Base-by-base conservation (phyloP, 805 yeast species). In the Cyberlindnera americana region DNA sequence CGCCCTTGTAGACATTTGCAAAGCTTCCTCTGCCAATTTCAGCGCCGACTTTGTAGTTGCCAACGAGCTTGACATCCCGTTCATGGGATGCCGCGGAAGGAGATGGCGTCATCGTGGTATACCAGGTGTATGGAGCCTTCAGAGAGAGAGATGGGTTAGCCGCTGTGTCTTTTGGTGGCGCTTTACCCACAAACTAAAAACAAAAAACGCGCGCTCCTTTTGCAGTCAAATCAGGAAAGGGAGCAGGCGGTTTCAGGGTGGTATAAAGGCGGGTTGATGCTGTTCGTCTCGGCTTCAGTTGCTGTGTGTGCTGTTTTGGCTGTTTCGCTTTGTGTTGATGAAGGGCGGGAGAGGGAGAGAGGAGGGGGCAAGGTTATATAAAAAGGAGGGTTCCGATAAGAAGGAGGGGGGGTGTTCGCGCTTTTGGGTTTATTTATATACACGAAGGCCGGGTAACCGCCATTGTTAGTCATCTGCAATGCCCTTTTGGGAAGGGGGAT, bases 1-100 rank as follows among this genome's bases (percentile, higher is more conserved):
- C 70, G 37, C 96, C 96, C 63, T 87, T 89, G 68, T 85, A 91
- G 19, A 93, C 99, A 46, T 82, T 83, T 53, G 99, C 99, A 67
- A 93, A 93, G 8, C 95, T 85, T 24, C 99, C 99, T 53, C 85
- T 80, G 18, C 99, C 99, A 38, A 93, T 91, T 60, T 89, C 95
- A 3, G 55, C 46, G 3, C 60, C 61, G 13, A 53, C 42, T 36
- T 50, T 54, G 47, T 53, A 56, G 30, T 46, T 43, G 17, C 53
- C 60, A 14, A 52, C 47, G 37, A 52, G 41, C 37, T 48, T 50
- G 25, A 30, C 35, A 14, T 42, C 43, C 25, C 43, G 33, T 26
- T 38, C 42, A 14, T 30, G 40, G 11, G 41, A 17, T n/a, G 35
- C 13, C 6, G 39, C 35, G 11, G 41, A 28, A 9, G 42, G 30